Base-by-base conservation (phyloP, 2,329 filamentous ascomycete species). In the Monosporascus cannonballus region DNA sequence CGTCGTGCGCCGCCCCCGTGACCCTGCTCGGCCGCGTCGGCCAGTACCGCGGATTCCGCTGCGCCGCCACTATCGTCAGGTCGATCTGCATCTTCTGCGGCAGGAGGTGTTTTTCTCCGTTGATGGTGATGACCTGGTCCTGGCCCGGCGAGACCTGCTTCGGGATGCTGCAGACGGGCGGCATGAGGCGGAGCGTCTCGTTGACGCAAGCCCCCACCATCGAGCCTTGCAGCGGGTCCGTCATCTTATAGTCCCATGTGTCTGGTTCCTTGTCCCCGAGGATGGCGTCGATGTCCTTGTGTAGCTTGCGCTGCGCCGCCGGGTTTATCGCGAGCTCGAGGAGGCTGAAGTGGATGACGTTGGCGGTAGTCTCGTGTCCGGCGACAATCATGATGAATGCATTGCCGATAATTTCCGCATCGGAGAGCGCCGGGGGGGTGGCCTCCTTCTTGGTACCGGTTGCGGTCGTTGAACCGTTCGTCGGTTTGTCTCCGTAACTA, bases 331-430 rank as follows among this genome's bases (percentile, higher is more conserved):
- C 89, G 6, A 93, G 77, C 59, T 83, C 78, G 37, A 90, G 65
- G 4, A 91, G 69, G 2, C 83, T 77, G 65, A 89, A 91, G 69
- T 92, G 86, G 39, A 91, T 74, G 4, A 81, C 79, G 67, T 89
- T 90, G 47, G 88, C 88, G 2, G 87, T 87, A 1, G 89, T 92
- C 69, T 94, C 89, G 68, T 94, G 88, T 14, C 89, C 89, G 0
- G 89, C 89, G 1, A 92, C 75, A 55, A 81, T 76, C 69, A 84
- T 82, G 60, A 85, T 74, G 56, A 86, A 86, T 20, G 86, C 83
- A 63, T 91, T 91, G 49, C 87, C 86, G 27, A 88, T 71, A 54
- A 92, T 85, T 51, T 91, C 86, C 4, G 77, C 76, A 56, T 84
- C 80, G 5, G 71, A 75, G n/a, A 87, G 68, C 18, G 68, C 66